phyloP scores from a whole-genome alignment of 768 basidiomycete species.

The Cystobasidium tubakii region DNA sequence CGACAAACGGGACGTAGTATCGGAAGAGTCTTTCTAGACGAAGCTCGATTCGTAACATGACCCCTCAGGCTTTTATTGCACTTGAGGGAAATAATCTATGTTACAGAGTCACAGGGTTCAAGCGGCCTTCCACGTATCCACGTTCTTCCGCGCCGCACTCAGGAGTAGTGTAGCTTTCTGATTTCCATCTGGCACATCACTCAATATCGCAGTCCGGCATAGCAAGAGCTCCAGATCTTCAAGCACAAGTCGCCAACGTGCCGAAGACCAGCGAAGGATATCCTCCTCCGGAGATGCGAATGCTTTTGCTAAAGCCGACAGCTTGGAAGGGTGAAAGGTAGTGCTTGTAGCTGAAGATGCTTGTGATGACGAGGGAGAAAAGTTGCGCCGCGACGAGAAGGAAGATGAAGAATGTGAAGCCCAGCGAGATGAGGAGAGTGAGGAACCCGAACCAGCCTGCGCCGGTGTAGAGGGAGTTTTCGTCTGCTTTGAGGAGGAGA shows the following conservation, averaged over 20 bases:
- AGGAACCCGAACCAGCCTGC: background rate
- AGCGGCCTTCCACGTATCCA: slow-evolving; percentile 1
- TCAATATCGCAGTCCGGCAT: slow-evolving; percentile 5
- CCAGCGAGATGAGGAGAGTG: slow-evolving; percentile 17
- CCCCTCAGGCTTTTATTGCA: no score
- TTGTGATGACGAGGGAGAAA: background rate
- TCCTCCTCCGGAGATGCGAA: background rate
- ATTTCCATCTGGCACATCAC: background rate
- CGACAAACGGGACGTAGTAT: background rate
- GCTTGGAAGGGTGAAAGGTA: slow-evolving; percentile 4
- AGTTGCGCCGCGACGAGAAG: slow-evolving; percentile 1
- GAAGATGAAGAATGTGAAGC: slow-evolving; percentile 4
- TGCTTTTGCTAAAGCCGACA: slow-evolving; percentile 1
- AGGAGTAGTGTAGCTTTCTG: background rate
- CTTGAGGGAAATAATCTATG: background rate
- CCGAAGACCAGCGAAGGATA: background rate
- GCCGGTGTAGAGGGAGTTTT: background rate
- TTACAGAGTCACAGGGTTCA: background rate
- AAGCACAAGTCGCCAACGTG: slow-evolving; percentile 13
- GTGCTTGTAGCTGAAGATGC: background rate
- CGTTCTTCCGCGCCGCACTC: background rate
- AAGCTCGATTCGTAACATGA: background rate
- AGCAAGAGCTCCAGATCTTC: slow-evolving; percentile 21
- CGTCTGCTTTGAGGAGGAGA: background rate
- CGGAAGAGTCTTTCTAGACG: slow-evolving; percentile 16